phyloP scores from a whole-genome alignment of 1,284 basidiomycete species.

The Ganoderma resinaceum region DNA sequence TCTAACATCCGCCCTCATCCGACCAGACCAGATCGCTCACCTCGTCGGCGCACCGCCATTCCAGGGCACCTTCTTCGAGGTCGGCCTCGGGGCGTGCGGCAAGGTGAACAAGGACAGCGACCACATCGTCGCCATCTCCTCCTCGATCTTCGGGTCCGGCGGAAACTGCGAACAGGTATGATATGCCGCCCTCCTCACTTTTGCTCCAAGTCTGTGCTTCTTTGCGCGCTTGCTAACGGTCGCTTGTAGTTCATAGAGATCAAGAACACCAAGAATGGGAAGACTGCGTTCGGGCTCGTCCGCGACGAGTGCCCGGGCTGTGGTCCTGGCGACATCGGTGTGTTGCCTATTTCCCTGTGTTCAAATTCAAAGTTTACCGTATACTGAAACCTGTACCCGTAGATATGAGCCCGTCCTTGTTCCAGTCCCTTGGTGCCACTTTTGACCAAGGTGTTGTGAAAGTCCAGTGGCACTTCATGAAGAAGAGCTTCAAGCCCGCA shows the following conservation, averaged over 20 bases:
- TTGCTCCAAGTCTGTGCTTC: not conserved
- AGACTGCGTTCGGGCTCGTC: conserved; percentile 38
- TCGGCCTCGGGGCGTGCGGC: conserved; percentile 50
- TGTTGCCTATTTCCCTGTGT: conserved; percentile 8
- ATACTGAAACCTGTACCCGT: not conserved
- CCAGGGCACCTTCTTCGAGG: conserved; percentile 49
- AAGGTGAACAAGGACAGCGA: conserved; percentile 41
- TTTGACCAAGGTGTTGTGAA: conserved; percentile 37
- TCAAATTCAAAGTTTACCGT: no score
- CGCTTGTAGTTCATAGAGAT: conserved; percentile 37
- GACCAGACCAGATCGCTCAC: not conserved
- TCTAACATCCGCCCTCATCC: no score
- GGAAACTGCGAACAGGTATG: conserved; percentile 46
- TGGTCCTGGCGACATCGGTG: conserved; percentile 41
- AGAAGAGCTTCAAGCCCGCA: conserved; percentile 27
- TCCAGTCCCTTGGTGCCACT: conserved; percentile 33
- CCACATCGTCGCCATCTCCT: conserved; percentile 46
- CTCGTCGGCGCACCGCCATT: not conserved
- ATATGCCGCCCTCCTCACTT: no score
- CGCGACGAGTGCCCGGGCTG: conserved; percentile 44
- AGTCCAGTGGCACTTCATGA: conserved; percentile 38
- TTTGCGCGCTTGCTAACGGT: not conserved
- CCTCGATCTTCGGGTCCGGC: conserved; percentile 40
- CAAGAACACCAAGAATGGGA: conserved; percentile 40
- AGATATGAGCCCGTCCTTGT: conserved; percentile 41